A percentile compares a stretch with the other conserved stretches of the same genome.
Evolutionary conservation across 164 flowering plant species (phyloP).

Genomic region (Macadamia tetraphylla): DNA sequence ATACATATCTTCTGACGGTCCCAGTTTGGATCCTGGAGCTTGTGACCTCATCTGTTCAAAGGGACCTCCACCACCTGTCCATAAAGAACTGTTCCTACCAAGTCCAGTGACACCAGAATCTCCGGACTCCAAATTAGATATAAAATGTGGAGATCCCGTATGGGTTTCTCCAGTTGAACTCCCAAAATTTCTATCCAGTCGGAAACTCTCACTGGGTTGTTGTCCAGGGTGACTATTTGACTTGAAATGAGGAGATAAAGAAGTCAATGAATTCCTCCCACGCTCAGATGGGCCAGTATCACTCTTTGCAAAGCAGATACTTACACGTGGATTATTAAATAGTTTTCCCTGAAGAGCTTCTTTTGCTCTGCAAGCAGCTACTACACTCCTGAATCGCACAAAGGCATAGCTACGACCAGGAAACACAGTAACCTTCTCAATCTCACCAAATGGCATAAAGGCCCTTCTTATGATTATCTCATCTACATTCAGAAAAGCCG

Average conservation of each 20-base stretch:
- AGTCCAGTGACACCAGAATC: constrained; percentile 36
- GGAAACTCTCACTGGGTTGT: constrained; percentile 30
- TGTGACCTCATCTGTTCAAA: constrained; percentile 41
- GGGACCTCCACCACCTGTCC: constrained; percentile 31
- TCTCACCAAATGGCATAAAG: constrained; percentile 89
- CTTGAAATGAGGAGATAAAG: constrained; percentile 42
- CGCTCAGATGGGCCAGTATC: constrained; percentile 47
- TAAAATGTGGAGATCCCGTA: constrained; percentile 37
- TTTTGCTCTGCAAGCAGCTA: constrained; percentile 80
- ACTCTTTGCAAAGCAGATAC: constrained; percentile 78
- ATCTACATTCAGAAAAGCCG: constrained; percentile 68
- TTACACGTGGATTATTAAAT: constrained; percentile 91
- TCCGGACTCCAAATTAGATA: constrained; percentile 39
- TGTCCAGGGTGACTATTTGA: constrained; percentile 29
- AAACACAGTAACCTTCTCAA: constrained; percentile 75
- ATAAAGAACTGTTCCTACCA: constrained; percentile 30
- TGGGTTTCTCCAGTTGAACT: constrained; percentile 29
- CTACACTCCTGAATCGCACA: constrained; percentile 59
- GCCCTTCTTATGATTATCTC: constrained; percentile 61
- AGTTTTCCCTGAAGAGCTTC: constrained; percentile 90
- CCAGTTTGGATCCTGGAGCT: constrained; percentile 34
- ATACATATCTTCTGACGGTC: constrained; percentile 33
- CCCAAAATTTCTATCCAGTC: constrained; percentile 35
- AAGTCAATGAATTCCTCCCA: constrained; percentile 35
- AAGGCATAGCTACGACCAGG: constrained; percentile 94